phyloP scores from a whole-genome alignment of 2,329 filamentous ascomycete species.

The Coniochaeta prunicola region DNA sequence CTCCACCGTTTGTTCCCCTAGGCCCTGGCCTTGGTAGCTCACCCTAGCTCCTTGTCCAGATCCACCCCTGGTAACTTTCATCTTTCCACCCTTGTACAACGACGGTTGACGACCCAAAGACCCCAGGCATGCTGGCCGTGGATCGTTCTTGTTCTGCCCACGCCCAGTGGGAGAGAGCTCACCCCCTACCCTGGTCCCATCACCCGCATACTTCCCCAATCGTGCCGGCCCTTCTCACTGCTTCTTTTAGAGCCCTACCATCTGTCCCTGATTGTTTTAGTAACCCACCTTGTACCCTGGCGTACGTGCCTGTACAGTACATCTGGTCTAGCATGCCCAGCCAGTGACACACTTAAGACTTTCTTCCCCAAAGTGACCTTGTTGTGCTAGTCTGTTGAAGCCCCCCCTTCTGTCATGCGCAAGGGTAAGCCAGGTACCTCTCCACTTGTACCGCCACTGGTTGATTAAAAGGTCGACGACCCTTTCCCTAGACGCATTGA shows the following conservation, averaged over 20 bases:
- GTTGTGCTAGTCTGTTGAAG: neutral
- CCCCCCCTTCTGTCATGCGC: neutral
- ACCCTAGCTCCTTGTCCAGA: no score
- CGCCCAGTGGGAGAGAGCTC: neutral
- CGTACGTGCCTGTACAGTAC: neutral
- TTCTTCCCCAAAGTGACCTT: neutral
- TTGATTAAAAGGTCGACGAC: constrained; percentile 1
- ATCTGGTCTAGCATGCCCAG: no score
- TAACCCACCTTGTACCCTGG: neutral
- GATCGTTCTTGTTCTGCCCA: neutral
- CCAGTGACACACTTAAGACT: neutral
- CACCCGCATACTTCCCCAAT: neutral
- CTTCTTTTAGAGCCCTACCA: neutral
- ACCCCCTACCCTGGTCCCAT: neutral
- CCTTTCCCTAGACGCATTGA: neutral
- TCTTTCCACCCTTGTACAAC: neutral
- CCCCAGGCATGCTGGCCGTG: neutral
- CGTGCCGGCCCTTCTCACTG: neutral
- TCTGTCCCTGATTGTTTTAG: neutral
- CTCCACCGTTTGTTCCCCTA: neutral
- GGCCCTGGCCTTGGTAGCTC: neutral
- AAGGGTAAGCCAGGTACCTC: neutral
- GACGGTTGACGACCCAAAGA: neutral
- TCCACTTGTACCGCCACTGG: neutral
- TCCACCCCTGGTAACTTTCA: no score